Conservation (phyloP, 257 asterid species). For the Scutellaria baicalensis region DNA sequence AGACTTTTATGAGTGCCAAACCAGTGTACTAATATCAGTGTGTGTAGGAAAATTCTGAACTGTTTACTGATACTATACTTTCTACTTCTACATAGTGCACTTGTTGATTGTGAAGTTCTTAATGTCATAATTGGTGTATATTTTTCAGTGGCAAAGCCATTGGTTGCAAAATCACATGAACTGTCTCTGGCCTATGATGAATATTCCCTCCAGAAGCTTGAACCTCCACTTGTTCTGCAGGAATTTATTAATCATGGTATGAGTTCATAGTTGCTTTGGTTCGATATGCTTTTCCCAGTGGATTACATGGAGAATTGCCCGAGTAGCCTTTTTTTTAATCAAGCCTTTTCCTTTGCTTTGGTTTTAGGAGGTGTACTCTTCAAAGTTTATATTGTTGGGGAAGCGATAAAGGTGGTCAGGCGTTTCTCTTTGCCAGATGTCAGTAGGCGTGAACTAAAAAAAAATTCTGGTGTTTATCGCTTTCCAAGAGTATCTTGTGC, state of each 20-base stretch:
- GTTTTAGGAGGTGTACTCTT: conserved; percentile 84
- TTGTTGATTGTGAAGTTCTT: not conserved
- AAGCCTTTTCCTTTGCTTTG: not conserved
- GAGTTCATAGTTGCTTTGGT: not conserved
- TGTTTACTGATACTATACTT: not conserved
- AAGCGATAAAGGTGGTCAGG: conserved; percentile 83
- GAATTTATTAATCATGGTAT: conserved; percentile 96
- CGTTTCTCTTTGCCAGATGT: conserved; percentile 94
- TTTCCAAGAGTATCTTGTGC: conserved; percentile 97
- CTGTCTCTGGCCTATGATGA: conserved; percentile 85
- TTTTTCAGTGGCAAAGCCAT: conserved; percentile 81
- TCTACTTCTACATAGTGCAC: too few relatives aligned
- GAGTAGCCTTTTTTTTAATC: not conserved
- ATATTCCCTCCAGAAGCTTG: conserved; percentile 73
- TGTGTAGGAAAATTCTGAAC: not conserved
- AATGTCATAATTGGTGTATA: not conserved
- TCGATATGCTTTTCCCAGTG: not conserved
- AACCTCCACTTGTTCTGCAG: conserved; percentile 89
- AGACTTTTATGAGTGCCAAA: not conserved
- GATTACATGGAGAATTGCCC: not conserved
- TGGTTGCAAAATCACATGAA: conserved; percentile 91
- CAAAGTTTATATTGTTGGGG: conserved; percentile 93
- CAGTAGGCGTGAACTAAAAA: conserved; percentile 56
- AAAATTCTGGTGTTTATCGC: conserved; percentile 65
- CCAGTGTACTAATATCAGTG: not conserved